A percentile compares a stretch with the other conserved stretches of the same genome.
Conservation (phyloP, 2,329 filamentous ascomycete species). For the Neonectria hederae region DNA sequence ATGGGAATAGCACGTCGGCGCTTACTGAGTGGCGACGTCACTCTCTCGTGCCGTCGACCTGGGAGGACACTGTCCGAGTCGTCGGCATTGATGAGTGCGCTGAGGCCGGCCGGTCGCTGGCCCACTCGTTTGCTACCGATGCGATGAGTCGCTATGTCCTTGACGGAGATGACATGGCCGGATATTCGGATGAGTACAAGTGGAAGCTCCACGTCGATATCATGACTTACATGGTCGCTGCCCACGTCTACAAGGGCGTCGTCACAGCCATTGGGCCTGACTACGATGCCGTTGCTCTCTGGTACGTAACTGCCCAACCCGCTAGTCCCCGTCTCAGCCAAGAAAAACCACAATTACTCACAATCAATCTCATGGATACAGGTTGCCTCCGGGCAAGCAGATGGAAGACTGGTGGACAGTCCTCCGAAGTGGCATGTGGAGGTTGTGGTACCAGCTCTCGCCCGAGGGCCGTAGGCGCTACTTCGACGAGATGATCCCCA, state of each 20-base stretch:
- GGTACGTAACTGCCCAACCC: constrained; percentile 61
- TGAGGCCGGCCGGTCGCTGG: constrained; percentile 75
- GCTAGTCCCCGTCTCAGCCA: neutral
- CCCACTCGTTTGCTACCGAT: constrained; percentile 81
- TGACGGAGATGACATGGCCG: constrained; percentile 72
- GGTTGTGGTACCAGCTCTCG: constrained; percentile 78
- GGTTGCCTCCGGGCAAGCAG: constrained; percentile 79
- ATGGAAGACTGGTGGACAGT: constrained; percentile 78
- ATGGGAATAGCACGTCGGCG: constrained; percentile 39
- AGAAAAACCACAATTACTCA: constrained; percentile 10
- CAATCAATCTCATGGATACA: constrained; percentile 44
- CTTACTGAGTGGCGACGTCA: constrained; percentile 46
- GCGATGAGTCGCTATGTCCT: constrained; percentile 79
- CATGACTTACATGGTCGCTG: constrained; percentile 79
- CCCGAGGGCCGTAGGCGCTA: constrained; percentile 77
- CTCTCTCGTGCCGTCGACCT: constrained; percentile 63
- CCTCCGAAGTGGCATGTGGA: constrained; percentile 80
- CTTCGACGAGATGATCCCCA: constrained; percentile 79
- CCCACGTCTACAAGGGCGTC: constrained; percentile 77
- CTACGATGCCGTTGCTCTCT: constrained; percentile 81
- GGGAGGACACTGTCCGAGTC: constrained; percentile 67
- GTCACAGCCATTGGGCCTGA: constrained; percentile 79
- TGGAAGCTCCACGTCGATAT: constrained; percentile 82
- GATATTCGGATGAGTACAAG: constrained; percentile 71
- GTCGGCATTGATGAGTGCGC: constrained; percentile 74